Evolutionary conservation across 2,329 filamentous ascomycete genomes (phyloP), one percentile per base, ranked within the genome.

Genomic region (Trichoderma sp.): DNA sequence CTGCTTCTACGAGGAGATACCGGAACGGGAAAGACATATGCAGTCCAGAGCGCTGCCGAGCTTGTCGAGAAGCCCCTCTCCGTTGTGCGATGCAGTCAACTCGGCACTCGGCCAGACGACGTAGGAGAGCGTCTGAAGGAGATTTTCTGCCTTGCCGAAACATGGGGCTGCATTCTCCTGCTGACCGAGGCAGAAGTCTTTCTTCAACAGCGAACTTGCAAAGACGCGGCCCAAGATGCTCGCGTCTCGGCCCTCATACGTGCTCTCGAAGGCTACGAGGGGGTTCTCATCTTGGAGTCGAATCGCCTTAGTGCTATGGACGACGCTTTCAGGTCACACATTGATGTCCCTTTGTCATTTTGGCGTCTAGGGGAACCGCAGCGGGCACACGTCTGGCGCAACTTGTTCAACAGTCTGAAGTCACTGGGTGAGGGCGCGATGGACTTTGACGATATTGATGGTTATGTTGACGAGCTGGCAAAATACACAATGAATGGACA

Each of bases 221-320:
- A 63, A 0, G 73, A 76, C 54, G 69, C 76, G 68, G 70, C 72
- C 64, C 68, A 72, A 0, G 77, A 78, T 21, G 74, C 74, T 4
- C 71, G 79, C 0, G 77, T 78, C 0, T 78, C 76, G 0, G 80
- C 81, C 3, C 82, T 83, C 68, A 72, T 82, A 3, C 75, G 79
- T 3, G 74, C 79, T 0, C 72, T 83, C 0, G 80, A 82, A 69
- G 81, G 81, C 70, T 82, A 81, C 67, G 73, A 73, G 1, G 81
- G 81, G n/a, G 74, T 82, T 4, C 69, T 83, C 5, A 81, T 81
- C 71, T 73, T 84, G 2, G 84, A 81, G 0, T 84, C 81, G 10
- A 84, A 83, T 71, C 76, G 80, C 3, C 77, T 82, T 3, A 78
- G 80, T 15, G 73, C 74, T 1, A 76, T 84, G 3, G 82, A 84